Conservation (phyloP, 371 early-diverging fungal species). For the Dentiscutata heterogama region DNA sequence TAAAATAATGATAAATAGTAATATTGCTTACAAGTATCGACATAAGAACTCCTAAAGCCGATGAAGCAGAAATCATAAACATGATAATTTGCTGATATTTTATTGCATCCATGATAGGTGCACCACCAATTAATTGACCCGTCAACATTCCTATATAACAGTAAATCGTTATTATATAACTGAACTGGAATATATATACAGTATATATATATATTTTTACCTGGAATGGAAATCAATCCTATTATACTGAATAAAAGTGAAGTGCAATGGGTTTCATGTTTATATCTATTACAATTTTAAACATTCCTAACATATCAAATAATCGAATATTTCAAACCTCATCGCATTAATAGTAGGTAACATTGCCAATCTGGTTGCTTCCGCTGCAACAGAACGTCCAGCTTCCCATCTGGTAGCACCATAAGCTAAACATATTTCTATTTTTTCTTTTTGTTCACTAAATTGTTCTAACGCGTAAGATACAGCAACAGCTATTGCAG, state of each 20-base stretch:
- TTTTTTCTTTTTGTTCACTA: slow-evolving; percentile 73
- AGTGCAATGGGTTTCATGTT: too few relatives aligned
- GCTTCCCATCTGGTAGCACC: slow-evolving; percentile 93
- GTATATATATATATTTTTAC: too few relatives aligned
- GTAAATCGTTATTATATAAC: background rate
- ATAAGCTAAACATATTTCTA: slow-evolving; percentile 79
- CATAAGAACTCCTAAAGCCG: slow-evolving; percentile 37
- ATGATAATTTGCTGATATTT: slow-evolving; percentile 48
- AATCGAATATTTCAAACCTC: slow-evolving; percentile 53
- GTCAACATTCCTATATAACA: slow-evolving; percentile 48
- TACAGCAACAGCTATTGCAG: slow-evolving; percentile 84
- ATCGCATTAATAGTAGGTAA: slow-evolving; percentile 87
- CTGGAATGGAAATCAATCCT: slow-evolving; percentile 51
- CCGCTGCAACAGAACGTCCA: slow-evolving; percentile 73
- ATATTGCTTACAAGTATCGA: slow-evolving; percentile 39
- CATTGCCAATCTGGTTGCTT: slow-evolving; percentile 81
- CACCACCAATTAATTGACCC: slow-evolving; percentile 49
- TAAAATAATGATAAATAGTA: background rate
- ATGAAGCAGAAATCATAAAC: slow-evolving; percentile 48
- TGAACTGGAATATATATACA: too few relatives aligned
- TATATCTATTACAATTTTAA: background rate
- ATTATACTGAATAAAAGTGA: slow-evolving; percentile 46
- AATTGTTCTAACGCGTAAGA: slow-evolving; percentile 71
- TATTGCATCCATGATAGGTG: slow-evolving; percentile 66
- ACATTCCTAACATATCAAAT: background rate